Conservation (phyloP, 129 eudicot species). For the Helichrysum umbraculigerum region DNA sequence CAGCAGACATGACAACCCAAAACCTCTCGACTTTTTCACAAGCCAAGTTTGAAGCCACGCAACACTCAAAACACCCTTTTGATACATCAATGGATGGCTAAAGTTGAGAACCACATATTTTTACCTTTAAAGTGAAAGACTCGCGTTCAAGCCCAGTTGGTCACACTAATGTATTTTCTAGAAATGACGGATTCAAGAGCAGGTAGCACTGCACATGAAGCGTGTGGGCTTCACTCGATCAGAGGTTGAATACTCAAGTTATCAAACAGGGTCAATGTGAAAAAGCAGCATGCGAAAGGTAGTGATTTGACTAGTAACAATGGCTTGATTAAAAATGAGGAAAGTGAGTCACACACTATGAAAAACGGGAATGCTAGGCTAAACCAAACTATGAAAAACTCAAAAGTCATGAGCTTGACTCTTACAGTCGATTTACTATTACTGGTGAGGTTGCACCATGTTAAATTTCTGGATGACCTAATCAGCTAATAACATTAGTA, state of each 20-base stretch:
- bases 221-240: not conserved
- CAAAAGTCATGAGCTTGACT: not conserved
- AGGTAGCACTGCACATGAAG: too few species aligned
- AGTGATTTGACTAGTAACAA: not conserved
- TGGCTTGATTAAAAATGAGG: not conserved
- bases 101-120: too few species aligned
- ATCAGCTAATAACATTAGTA: too few species aligned
- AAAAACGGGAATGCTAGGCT: not conserved
- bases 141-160: not conserved
- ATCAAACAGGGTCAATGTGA: not conserved
- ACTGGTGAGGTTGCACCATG: not conserved
- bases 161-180: not conserved
- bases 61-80: too few species aligned
- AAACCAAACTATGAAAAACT: not conserved
- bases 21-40: not conserved
- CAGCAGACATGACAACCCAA: not conserved
- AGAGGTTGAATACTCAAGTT: not conserved
- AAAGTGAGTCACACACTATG: not conserved
- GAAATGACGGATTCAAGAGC: not conserved
- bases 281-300: not conserved
- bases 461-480: not conserved
- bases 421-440: not conserved
- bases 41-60: not conserved
- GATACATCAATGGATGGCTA: too few species aligned
- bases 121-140: not conserved